Evolutionary conservation across 345 rosid genomes (phyloP), one percentile per base, ranked within the genome.

Genomic region (Clausena lansium): DNA sequence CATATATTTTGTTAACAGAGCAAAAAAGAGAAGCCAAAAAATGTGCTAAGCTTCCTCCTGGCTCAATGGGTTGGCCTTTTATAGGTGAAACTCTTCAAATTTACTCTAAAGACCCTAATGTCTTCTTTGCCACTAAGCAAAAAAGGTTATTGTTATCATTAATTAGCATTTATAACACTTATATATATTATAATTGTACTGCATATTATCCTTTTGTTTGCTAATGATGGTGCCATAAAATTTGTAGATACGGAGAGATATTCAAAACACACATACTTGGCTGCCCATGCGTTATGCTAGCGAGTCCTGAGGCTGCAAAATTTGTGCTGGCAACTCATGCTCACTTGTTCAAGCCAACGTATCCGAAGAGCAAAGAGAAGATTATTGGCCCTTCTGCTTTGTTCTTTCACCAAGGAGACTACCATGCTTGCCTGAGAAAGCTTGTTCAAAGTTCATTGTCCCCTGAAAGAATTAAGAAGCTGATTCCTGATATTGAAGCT

Each of bases 51-150:
- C 94, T 93, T 67, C 97, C 98, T 62, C 97, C 98, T 5, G 98
- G 98, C 70, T 90, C 97, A 69, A 84, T 90, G 93, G 97, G 97
- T 19, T 91, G 88, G 94, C 98, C 98, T 57, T 90, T 80, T 81
- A 63, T 94, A 22, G 97, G 97, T 36, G 94, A 94, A 75, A 94
- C 98, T 65, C 86, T 87, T 67, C 94, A 88, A 77, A 91, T 94
- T 61, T 94, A 91, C 80, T 89, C 98, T 75, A 89, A 90, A 71
- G 84, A 94, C 80, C 98, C 98, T 0, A 89, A 87, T 74, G 33
- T 85, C 79, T 94, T 94, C 90, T 94, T 91, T 74, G 79, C 84
- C 20, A 66, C 81, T 58, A 94, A 81, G 78, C 89, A 90, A 73
- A 83, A 85, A 79, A 89, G 97, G 98, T 92, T 77, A 55, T 19